These are phyloP conservation scores for Rosa multiflora DNA, from an alignment of 306 rosid genomes.

Conservation along the genomic window DNA sequence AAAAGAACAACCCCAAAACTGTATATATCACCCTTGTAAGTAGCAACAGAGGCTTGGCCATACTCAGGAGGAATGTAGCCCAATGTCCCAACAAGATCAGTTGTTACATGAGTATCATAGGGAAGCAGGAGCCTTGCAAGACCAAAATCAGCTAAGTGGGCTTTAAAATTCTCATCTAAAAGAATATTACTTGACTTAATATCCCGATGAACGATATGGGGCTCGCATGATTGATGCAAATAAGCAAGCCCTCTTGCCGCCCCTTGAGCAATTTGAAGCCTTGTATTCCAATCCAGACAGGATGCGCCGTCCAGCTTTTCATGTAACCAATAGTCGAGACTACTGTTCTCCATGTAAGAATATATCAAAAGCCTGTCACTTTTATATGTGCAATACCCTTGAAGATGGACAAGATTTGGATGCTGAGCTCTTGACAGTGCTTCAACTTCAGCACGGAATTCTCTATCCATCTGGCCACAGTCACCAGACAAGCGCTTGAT, in stretches of 20 bases:
- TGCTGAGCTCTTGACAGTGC: slow-evolving; percentile 50
- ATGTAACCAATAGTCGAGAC: slow-evolving; percentile 48
- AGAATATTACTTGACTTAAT: slow-evolving; percentile 50
- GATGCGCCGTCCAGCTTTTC: slow-evolving; percentile 35
- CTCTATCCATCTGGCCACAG: slow-evolving; percentile 47
- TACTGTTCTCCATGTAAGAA: slow-evolving; percentile 47
- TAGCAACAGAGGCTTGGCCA: slow-evolving; percentile 41
- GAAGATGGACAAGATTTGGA: slow-evolving; percentile 46
- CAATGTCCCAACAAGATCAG: slow-evolving; percentile 50
- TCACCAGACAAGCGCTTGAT: slow-evolving; percentile 47
- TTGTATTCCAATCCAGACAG: slow-evolving; percentile 32
- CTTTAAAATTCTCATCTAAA: slow-evolving; percentile 33
- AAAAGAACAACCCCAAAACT: slow-evolving; percentile 49
- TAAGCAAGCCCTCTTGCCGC: slow-evolving; percentile 39
- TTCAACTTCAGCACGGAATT: slow-evolving; percentile 48
- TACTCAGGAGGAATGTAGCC: slow-evolving; percentile 53
- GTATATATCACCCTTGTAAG: slow-evolving; percentile 45
- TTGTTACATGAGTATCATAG: slow-evolving; percentile 39
- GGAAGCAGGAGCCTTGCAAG: slow-evolving; percentile 46
- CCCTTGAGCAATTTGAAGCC: slow-evolving; percentile 43
- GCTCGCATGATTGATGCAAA: slow-evolving; percentile 45
- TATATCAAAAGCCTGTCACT: slow-evolving; percentile 43
- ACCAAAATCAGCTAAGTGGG: slow-evolving; percentile 51
- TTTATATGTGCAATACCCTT: slow-evolving; percentile 40
- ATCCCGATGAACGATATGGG: slow-evolving; percentile 47